phyloP scores from a whole-genome alignment of 371 early-diverging fungal genomes.

The Mortierella polycephala region DNA sequence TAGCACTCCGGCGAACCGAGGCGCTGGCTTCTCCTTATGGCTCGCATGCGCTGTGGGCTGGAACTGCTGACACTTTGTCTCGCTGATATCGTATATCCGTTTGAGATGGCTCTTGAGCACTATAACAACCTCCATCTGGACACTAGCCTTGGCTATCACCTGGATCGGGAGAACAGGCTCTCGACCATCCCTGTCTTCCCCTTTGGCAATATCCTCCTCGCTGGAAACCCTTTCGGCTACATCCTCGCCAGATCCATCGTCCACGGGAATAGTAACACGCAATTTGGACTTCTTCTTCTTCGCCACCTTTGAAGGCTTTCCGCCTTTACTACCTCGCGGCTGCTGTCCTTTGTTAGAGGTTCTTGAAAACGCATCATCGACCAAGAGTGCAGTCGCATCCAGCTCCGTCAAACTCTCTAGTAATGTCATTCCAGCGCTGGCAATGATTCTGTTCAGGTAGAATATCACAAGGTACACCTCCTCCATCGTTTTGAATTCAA shows the following conservation, averaged over 20 bases:
- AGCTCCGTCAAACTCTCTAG: conserved; percentile 59
- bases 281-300: conserved; percentile 21
- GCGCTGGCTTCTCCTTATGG: conserved; percentile 40
- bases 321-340: neutral
- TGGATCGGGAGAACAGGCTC: conserved; percentile 4
- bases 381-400: neutral
- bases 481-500: conserved; percentile 81
- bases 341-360: neutral
- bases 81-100: conserved; percentile 44
- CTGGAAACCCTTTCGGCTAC: neutral
- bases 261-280: conserved; percentile 14
- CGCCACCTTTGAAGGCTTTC: neutral
- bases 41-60: conserved; percentile 29
- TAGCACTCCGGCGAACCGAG: conserved; percentile 12
- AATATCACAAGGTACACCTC: conserved; percentile 82
- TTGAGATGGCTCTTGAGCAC: conserved; percentile 40
- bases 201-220: conserved; percentile 4
- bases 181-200: neutral
- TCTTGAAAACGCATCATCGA: neutral
- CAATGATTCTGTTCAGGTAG: conserved; percentile 74
- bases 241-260: conserved; percentile 7
- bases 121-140: conserved; percentile 27
- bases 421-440: conserved; percentile 73
- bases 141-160: conserved; percentile 25
- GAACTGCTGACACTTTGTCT: conserved; percentile 45